phyloP scores from a whole-genome alignment of 2,329 filamentous ascomycete genomes.

The Colletotrichum filicis region DNA sequence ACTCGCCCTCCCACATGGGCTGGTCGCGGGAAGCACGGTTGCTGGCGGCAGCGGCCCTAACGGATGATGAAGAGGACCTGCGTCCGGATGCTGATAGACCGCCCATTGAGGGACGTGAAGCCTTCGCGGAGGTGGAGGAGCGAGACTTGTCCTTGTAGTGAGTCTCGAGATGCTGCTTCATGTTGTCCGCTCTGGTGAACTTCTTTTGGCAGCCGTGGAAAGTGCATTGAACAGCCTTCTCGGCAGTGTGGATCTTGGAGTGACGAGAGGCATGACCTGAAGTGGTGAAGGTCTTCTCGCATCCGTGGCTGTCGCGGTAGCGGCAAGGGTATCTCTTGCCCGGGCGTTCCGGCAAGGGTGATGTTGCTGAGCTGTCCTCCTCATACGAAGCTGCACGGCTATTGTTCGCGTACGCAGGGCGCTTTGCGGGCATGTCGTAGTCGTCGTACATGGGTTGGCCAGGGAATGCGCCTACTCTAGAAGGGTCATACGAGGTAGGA shows the following conservation, averaged over 20 bases:
- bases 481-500: constrained; percentile 59
- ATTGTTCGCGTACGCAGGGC: constrained; percentile 53
- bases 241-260: constrained; percentile 85
- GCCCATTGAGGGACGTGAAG: constrained; percentile 40
- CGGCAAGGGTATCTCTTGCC: constrained; percentile 80
- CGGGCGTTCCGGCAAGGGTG: constrained; percentile 55
- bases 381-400: constrained; percentile 63
- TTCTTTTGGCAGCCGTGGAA: constrained; percentile 80
- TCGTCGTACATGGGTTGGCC: constrained; percentile 39
- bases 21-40: constrained; percentile 45
- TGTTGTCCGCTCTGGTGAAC: constrained; percentile 86
- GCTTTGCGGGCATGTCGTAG: constrained; percentile 48
- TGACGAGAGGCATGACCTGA: constrained; percentile 88
- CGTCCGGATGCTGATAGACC: constrained; percentile 41
- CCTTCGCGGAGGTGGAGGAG: constrained; percentile 44
- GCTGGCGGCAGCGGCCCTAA: constrained; percentile 42
- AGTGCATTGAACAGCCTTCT: constrained; percentile 78
- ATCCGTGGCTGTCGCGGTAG: constrained; percentile 76
- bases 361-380: constrained; percentile 57
- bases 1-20: constrained; percentile 54
- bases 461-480: constrained; percentile 46
- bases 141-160: constrained; percentile 74
- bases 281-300: constrained; percentile 84
- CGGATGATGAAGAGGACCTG: constrained; percentile 44
- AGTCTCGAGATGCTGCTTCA: constrained; percentile 86